Evolutionary conservation across 345 rosid genomes (phyloP).

Genomic region (Melastoma malabathricum): DNA sequence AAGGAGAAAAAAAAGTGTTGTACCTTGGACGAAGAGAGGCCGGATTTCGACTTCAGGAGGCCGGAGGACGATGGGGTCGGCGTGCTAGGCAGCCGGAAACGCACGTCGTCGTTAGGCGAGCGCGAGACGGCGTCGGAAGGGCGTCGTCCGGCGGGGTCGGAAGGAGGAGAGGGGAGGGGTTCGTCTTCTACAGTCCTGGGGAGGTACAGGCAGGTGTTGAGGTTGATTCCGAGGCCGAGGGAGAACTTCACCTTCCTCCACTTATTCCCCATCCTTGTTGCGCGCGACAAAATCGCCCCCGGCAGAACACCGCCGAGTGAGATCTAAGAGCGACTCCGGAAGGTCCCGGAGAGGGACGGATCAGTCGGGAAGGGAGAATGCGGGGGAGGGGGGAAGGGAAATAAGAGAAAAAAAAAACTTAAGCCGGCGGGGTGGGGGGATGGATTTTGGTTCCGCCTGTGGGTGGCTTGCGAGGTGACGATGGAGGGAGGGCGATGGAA

Average conservation of each 20-base stretch:
- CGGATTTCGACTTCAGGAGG: conserved; percentile 41
- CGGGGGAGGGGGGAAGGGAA: neutral
- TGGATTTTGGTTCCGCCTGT: too few relatives aligned
- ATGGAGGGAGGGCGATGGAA: too few relatives aligned
- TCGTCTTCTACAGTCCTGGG: conserved; percentile 40
- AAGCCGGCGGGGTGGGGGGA: too few relatives aligned
- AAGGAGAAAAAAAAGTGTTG: neutral
- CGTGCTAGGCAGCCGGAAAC: conserved; percentile 21
- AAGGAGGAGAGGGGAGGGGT: conserved; percentile 3
- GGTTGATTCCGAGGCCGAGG: conserved; percentile 52
- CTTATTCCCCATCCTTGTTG: conserved; percentile 49
- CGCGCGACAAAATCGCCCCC: too few relatives aligned
- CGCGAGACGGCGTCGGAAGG: conserved; percentile 11
- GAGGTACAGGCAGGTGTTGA: conserved; percentile 41
- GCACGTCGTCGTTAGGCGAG: conserved; percentile 13
- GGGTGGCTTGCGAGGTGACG: too few relatives aligned
- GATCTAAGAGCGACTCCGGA: neutral
- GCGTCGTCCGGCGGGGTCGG: conserved; percentile 3
- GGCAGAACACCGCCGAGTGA: too few relatives aligned
- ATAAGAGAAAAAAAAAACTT: too few relatives aligned
- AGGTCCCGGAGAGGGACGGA: neutral
- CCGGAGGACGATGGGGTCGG: conserved; percentile 67
- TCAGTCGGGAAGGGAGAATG: neutral
- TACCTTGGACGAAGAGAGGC: conserved; percentile 51
- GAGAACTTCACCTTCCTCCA: conserved; percentile 76